Conservation (phyloP, 352 stramenopile genomes). For the Globisporangium polare region DNA sequence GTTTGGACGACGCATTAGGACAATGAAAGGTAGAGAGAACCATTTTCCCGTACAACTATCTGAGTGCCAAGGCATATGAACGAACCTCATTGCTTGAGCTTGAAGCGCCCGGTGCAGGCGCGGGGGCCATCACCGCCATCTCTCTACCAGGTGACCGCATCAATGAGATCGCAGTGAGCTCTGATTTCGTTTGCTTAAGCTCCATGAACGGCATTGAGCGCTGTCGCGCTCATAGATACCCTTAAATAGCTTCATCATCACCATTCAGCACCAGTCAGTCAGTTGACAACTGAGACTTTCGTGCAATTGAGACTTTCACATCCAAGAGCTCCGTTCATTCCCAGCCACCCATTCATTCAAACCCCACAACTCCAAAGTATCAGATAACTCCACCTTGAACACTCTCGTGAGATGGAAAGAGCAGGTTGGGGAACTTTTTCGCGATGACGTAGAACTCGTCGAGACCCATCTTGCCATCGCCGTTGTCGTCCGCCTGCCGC, state of each 20-base stretch:
- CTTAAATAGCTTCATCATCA: not conserved
- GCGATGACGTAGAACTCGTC: conserved; percentile 85
- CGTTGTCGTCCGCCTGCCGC: conserved; percentile 76
- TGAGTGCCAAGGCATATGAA: not conserved
- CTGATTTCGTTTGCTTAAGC: not conserved
- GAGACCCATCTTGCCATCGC: conserved; percentile 69
- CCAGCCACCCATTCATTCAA: not conserved
- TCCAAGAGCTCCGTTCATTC: not conserved
- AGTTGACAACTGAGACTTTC: not conserved
- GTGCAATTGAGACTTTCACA: not conserved
- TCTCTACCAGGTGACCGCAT: conserved; percentile 11
- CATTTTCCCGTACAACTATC: not conserved
- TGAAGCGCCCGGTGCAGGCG: not conserved
- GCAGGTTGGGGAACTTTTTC: conserved; percentile 89
- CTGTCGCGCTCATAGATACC: not conserved
- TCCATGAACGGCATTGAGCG: not conserved
- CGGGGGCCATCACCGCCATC: not conserved
- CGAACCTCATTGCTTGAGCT: conserved; percentile 3
- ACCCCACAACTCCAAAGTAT: not conserved
- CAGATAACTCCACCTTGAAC: conserved; percentile 4
- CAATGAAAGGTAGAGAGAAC: not conserved
- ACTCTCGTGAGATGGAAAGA: conserved; percentile 70
- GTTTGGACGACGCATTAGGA: not conserved
- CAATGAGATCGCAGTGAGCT: not conserved
- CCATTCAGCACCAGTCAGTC: no score